These are phyloP conservation scores for Coniferiporia sulphurascens DNA, from an alignment of 1,284 basidiomycete genomes.

Conservation along the genomic window DNA sequence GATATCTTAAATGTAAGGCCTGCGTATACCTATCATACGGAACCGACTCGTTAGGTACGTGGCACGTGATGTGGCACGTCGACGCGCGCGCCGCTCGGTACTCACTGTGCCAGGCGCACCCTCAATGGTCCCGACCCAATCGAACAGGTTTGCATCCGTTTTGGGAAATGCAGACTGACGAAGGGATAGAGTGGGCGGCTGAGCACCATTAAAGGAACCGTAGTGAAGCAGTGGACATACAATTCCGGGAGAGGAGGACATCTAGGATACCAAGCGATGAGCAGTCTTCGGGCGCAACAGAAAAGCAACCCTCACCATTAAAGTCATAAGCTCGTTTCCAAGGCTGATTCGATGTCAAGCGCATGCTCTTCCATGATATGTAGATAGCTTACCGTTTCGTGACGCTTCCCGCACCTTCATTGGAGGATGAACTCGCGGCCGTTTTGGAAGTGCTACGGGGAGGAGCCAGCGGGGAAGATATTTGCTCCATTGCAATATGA, in stretches of 20 bases:
- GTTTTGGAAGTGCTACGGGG: conserved; percentile 53
- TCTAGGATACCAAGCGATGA: conserved; percentile 38
- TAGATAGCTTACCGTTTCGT: conserved; percentile 62
- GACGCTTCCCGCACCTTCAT: conserved; percentile 65
- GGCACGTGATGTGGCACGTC: conserved; percentile 19
- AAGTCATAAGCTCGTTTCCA: conserved; percentile 76
- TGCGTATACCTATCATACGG: conserved; percentile 56
- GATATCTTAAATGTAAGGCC: conserved; percentile 75
- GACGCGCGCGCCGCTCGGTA: conserved; percentile 17
- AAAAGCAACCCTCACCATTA: conserved; percentile 53
- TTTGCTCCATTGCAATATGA: conserved; percentile 57
- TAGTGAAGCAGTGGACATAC: conserved; percentile 37
- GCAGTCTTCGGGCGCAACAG: not conserved
- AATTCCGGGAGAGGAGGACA: conserved; percentile 81
- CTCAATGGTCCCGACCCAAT: conserved; percentile 82
- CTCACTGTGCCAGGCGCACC: conserved; percentile 70
- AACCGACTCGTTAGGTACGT: not conserved
- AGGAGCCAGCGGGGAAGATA: conserved; percentile 60
- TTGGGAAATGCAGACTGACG: conserved; percentile 78
- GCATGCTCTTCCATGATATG: not conserved
- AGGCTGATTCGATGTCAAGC: conserved; percentile 39
- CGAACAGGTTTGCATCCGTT: conserved; percentile 74
- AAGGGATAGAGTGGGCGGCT: not conserved
- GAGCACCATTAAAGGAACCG: not conserved
- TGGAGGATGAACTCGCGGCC: conserved; percentile 42